Percentiles rank a stretch among this genome's conserved stretches.
phyloP scores from a whole-genome alignment of 2,329 filamentous ascomycete species.

The Fusarium verrucosum region DNA sequence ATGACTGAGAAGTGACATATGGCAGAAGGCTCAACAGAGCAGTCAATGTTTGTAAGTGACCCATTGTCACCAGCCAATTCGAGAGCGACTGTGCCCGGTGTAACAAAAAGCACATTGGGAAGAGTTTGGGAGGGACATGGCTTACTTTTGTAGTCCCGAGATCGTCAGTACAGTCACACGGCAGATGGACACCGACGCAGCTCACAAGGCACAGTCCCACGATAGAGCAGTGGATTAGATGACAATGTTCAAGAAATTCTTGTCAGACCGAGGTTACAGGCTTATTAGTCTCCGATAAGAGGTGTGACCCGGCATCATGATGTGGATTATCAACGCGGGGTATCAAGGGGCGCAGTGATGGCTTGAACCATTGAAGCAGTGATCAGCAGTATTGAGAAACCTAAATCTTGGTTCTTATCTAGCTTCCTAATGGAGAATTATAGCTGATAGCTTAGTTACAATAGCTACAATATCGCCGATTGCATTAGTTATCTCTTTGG shows the following conservation, averaged over 20 bases:
- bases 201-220: not conserved
- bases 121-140: not conserved
- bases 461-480: not conserved
- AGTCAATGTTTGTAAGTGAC: not conserved
- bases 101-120: not conserved
- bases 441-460: not conserved
- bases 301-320: not conserved
- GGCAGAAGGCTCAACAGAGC: conserved; percentile 23
- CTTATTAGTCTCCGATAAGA: not conserved
- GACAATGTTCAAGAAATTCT: not conserved
- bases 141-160: not conserved
- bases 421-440: conserved; percentile 24
- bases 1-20: conserved; percentile 8
- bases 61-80: not conserved
- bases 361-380: conserved; percentile 7
- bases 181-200: not conserved
- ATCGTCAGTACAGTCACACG: not conserved
- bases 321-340: conserved; percentile 10
- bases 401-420: not conserved
- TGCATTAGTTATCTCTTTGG: not conserved
- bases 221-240: not conserved
- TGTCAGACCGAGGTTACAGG: not conserved
- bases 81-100: not conserved
- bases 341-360: conserved; percentile 2
- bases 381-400: conserved; percentile 10